These are phyloP conservation scores for Fistulinella prunicolor DNA, from an alignment of 768 basidiomycete genomes.

Conservation along the genomic window DNA sequence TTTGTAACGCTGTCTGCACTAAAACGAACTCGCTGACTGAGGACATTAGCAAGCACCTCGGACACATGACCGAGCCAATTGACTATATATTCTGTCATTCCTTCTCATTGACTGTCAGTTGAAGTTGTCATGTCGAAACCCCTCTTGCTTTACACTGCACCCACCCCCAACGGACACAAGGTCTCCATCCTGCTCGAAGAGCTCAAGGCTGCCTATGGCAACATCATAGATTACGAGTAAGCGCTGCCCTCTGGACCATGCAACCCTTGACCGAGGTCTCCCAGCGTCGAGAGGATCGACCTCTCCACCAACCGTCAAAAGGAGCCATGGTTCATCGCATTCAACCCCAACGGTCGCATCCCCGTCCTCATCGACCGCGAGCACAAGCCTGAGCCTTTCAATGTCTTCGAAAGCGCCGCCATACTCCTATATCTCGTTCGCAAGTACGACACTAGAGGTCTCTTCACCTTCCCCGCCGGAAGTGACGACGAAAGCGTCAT, in stretches of 20 bases:
- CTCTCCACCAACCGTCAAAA: constrained; percentile 73
- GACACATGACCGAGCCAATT: constrained; percentile 11
- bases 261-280: not conserved
- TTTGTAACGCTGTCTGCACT: too few species aligned
- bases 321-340: constrained; percentile 71
- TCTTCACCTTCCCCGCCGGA: constrained; percentile 64
- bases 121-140: constrained; percentile 21
- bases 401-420: constrained; percentile 74
- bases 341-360: constrained; percentile 75
- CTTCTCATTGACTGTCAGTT: not conserved
- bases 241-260: not conserved
- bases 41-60: constrained; percentile 19
- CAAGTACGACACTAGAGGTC: constrained; percentile 74
- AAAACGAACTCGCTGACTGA: constrained; percentile 8
- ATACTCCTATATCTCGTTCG: constrained; percentile 82
- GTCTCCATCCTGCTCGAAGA: constrained; percentile 60
- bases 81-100: constrained; percentile 10
- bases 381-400: constrained; percentile 51
- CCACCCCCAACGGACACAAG: constrained; percentile 60
- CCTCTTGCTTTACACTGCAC: constrained; percentile 34
- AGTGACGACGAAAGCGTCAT: constrained; percentile 63
- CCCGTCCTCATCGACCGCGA: constrained; percentile 62
- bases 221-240: constrained; percentile 49
- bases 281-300: constrained; percentile 51
- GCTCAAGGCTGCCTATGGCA: constrained; percentile 51